These are phyloP conservation scores for Sophora flavescens DNA, from an alignment of 306 rosid genomes.

Conservation along the genomic window DNA sequence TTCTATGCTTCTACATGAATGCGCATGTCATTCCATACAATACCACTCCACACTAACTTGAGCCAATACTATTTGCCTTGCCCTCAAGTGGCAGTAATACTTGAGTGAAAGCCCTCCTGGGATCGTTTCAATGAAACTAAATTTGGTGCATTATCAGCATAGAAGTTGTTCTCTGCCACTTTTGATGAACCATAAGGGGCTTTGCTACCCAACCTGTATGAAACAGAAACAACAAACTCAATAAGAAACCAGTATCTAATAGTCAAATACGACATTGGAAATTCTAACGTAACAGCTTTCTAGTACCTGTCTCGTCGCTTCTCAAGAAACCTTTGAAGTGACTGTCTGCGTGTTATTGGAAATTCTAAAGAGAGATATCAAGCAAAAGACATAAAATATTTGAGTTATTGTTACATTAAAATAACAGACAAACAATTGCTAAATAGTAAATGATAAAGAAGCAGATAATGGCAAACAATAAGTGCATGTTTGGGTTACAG, in stretches of 20 bases:
- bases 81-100: slow-evolving; percentile 40
- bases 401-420: not conserved
- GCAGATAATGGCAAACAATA: not conserved
- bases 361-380: slow-evolving; percentile 59
- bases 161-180: slow-evolving; percentile 32
- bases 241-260: not conserved
- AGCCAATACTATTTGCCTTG: slow-evolving; percentile 14
- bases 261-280: not conserved
- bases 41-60: not conserved
- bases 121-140: slow-evolving; percentile 42
- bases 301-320: slow-evolving; percentile 72
- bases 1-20: slow-evolving; percentile 19
- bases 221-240: slow-evolving; percentile 28
- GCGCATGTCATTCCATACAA: slow-evolving; percentile 8
- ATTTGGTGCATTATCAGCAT: slow-evolving; percentile 38
- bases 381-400: slow-evolving; percentile 36
- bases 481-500: no score
- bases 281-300: slow-evolving; percentile 5
- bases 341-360: slow-evolving; percentile 80
- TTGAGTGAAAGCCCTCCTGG: slow-evolving; percentile 46
- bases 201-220: slow-evolving; percentile 63
- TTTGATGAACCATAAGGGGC: slow-evolving; percentile 59
- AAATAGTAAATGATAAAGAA: slow-evolving; percentile 4
- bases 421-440: not conserved
- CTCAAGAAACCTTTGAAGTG: slow-evolving; percentile 83